Evolutionary conservation across 805 yeast species (phyloP), one percentile per base, ranked within the genome.

Genomic region (Candida nitratophila): DNA sequence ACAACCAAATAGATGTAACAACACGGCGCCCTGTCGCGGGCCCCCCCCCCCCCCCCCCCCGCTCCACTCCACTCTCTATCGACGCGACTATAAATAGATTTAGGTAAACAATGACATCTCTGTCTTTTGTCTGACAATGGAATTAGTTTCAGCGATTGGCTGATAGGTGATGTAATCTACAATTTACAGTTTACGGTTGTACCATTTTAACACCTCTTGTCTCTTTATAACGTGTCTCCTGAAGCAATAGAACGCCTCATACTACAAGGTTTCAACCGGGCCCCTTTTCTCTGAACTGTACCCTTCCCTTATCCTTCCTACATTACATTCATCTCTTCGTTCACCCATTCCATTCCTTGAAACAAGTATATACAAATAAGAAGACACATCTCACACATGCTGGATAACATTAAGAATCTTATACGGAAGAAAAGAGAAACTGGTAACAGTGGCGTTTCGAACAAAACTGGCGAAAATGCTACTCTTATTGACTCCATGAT

Each of bases 371-470:
- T n/a, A n/a, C n/a, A n/a, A n/a, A n/a, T n/a, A n/a, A n/a, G n/a
- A n/a, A n/a, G n/a, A n/a, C 27, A 24, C 5, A 15, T 19, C 30
- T 26, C 19, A 22, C 5, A 35, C 4, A 39, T 39, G 41, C n/a
- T 39, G 10, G 41, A 20, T 7, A 30, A 30, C 15, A 39, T 39
- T 21, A 39, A 39, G 30, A 39, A 31, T 15, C 36, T 39, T 7
- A 39, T 39, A 30, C 35, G 41, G 21, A 39, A 31, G 30, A 39
- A 39, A 19, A 39, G 21, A 31, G 36, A 36, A 17, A 7, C 30
- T 15, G 19, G 10, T 22, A 26, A 20, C 17, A 3, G 16, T 2
- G 6, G 17, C 15, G 15, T 10, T 22, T 8, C 19, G 4, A 21
- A 19, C 11, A 9, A 12, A 36, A 8, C 17, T 36, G 4, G 6